Base-by-base conservation (phyloP, 495 filamentous ascomycete genomes). In the Lophiotrema nucula region DNA sequence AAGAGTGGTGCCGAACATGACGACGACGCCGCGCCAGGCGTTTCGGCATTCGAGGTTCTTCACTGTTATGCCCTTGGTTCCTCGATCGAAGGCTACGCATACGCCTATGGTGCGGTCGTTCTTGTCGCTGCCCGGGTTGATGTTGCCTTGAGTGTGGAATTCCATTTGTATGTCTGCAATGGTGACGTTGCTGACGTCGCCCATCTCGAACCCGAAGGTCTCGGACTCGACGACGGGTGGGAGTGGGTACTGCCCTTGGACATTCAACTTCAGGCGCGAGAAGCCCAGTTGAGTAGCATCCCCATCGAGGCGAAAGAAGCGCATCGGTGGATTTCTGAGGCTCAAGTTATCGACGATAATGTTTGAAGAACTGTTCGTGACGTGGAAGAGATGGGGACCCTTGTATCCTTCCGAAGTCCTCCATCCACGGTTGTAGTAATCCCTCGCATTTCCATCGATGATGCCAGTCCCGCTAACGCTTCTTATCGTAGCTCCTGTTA, bases 401-500 rank as follows among this genome's bases (percentile, higher is more conserved):
- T 19, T 33, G 12, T 33, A 47, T 47, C 13, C 23, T 22, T 22
- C 8, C n/a, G n/a, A n/a, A 10, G 24, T 41, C 45, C n/a, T 38
- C 1, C 23, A 4, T n/a, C 13, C 10, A 2, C 54, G 45, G 10
- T 27, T n/a, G 22, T 43, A 58, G 19, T 24, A 58, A 2, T 42
- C 45, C 15, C 27, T 22, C 25, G 45, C 54, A 35, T 58, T 49
- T 5, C 54, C 54, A 39, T 58, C 54, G 12, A 58, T 44, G n/a
- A 49, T 11, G 12, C 54, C 54, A n/a, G 41, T 58, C 2, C 54
- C 54, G 10, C 45, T 58, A 3, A 58, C 22, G 33, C 54, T 58
- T 6, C 54, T 44, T 24, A 58, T 50, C 21, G 5, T 41, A 3
- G 25, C 44, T 2, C 54, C 54, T 2, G 42, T 21, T 1, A 50